Conservation (phyloP, 129 eudicot species). For the Lactuca sativa region DNA sequence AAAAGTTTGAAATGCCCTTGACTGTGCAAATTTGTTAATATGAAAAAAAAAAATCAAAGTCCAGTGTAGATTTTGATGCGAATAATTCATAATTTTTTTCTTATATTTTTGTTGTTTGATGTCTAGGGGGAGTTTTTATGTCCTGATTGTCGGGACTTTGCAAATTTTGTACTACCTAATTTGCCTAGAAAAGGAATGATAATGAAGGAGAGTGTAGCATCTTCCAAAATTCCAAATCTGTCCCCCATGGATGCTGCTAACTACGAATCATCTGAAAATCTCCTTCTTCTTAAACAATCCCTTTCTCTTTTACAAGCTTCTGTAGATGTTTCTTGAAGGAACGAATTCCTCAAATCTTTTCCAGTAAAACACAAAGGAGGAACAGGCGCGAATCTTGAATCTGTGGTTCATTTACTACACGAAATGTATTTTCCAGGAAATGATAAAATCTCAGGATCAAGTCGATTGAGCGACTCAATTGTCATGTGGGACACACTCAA, state of each 20-base stretch:
- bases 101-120: background rate
- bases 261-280: background rate
- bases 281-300: slow-evolving; percentile 55
- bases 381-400: too few species aligned
- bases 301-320: slow-evolving; percentile 62
- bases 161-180: slow-evolving; percentile 79
- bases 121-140: slow-evolving; percentile 90
- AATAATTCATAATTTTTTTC: slow-evolving; percentile 3
- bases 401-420: too few species aligned
- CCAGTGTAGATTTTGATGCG: background rate
- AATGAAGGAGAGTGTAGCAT: too few species aligned
- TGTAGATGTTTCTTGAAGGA: slow-evolving; percentile 55
- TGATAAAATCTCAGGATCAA: too few species aligned
- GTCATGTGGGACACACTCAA: slow-evolving; percentile 91
- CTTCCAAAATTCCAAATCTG: slow-evolving; percentile 17
- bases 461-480: slow-evolving; percentile 69
- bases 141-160: slow-evolving; percentile 95
- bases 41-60: too few species aligned
- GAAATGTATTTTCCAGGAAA: too few species aligned
- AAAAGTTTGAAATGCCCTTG: too few species aligned
- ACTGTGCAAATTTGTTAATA: too few species aligned
- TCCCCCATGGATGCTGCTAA: slow-evolving; percentile 28
- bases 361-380: slow-evolving; percentile 47
- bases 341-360: slow-evolving; percentile 43
- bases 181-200: slow-evolving; percentile 38